Evolutionary conservation across 2,329 filamentous ascomycete species (phyloP), one percentile per base, ranked within the genome.

Genomic region (Trichoderma koningiopsis): DNA sequence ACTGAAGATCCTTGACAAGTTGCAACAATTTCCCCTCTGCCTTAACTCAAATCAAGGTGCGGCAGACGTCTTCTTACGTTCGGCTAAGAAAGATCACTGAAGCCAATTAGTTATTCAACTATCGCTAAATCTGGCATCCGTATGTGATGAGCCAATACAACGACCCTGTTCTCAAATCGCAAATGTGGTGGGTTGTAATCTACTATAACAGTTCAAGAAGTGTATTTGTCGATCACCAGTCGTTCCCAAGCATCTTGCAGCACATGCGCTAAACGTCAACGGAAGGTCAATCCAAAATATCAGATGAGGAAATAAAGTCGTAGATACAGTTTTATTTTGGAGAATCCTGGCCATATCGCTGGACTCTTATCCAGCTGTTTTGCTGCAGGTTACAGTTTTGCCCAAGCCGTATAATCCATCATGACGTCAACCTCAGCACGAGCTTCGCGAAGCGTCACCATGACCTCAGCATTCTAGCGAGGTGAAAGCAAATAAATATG

Each of bases 381-480:
- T 24, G 47, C 10, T 49, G 47, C 5, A 49, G 47, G 47, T 13
- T 49, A 22, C 24, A 4, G 33, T 1, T 49, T 49, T 22, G 8
- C 40, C 40, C 40, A 43, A 43, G 40, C 40, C 40, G 40, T 43
- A n/a, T 19, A 24, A 49, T 49, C 19, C 29, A 31, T 24, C n/a
- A 56, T 70, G 62, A 70, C 68, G 57, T 70, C 68, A 68, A 68
- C 35, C 31, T 19, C 27, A 19, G 40, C 5, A 7, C 7, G 22
- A 47, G 35, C 31, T 58, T 37, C n/a, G 19, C n/a, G 27, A 47
- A 49, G 37, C 68, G 68, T 69, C 68, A 69, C 60, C 33, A 69
- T 69, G 68, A 69, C 60, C 53, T 69, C 68, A 69, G 53, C 27
- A 47, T 59, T 59, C 7, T 43, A 40, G 19, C n/a, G 29, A 49